A percentile compares a stretch with the other conserved stretches of the same genome.
Evolutionary conservation across 139 green algal species (phyloP).

Genomic region (Zygnema cylindricum): DNA sequence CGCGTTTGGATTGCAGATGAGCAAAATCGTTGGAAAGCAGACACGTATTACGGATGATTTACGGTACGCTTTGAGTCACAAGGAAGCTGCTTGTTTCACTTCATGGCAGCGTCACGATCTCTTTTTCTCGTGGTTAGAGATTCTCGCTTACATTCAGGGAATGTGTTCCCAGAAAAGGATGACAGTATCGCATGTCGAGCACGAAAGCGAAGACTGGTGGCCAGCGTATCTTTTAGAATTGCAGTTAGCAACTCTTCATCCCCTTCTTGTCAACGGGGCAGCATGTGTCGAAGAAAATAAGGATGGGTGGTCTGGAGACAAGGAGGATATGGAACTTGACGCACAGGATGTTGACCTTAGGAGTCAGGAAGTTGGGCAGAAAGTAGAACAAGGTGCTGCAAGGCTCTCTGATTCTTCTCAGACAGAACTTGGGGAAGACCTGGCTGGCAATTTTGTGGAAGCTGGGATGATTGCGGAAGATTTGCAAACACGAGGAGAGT

Average conservation of each 20-base stretch:
- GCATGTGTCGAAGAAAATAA: background rate
- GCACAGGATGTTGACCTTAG: too few relatives aligned
- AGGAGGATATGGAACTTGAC: too few relatives aligned
- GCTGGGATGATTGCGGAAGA: too few relatives aligned
- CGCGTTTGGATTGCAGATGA: background rate
- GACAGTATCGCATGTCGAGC: conserved; percentile 39
- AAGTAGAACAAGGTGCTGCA: too few relatives aligned
- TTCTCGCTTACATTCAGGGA: conserved; percentile 46
- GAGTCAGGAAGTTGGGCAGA: too few relatives aligned
- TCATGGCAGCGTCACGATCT: conserved; percentile 34
- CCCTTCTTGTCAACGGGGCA: conserved; percentile 40
- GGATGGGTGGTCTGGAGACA: background rate
- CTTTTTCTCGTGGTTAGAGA: conserved; percentile 22
- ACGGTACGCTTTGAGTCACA: conserved; percentile 47
- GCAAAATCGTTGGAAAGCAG: background rate
- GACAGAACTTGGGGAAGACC: too few relatives aligned
- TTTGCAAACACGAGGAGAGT: background rate
- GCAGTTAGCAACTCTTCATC: conserved; percentile 31
- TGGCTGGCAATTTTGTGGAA: too few relatives aligned
- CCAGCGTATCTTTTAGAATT: conserved; percentile 36
- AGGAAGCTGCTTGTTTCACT: conserved; percentile 16
- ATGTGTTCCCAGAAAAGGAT: conserved; percentile 42
- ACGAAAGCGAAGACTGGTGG: conserved; percentile 50
- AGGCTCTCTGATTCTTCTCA: too few relatives aligned
- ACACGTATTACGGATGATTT: conserved; percentile 39